These are phyloP conservation scores for Candida sp. DNA, from an alignment of 1,139 yeast species.

Conservation along the genomic window DNA sequence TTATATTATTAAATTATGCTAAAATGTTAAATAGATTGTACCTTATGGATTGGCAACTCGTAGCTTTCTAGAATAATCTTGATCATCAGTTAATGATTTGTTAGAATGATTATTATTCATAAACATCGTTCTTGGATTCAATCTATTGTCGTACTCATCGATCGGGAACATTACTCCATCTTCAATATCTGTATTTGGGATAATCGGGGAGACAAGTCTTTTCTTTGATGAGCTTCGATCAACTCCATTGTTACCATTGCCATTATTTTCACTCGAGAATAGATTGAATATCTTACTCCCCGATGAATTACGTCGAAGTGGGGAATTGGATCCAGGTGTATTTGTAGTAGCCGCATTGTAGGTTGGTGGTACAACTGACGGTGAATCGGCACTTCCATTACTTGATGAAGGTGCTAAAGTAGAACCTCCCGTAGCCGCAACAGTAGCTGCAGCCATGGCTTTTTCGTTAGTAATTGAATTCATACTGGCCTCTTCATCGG, in stretches of 20 bases:
- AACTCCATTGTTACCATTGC: slow-evolving; percentile 17
- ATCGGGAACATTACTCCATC: slow-evolving; percentile 31
- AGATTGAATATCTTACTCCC: slow-evolving; percentile 31
- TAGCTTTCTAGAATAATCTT: slow-evolving; percentile 68
- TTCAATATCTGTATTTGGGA: slow-evolving; percentile 3
- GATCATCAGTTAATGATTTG: slow-evolving; percentile 67
- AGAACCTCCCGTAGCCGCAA: slow-evolving; percentile 3
- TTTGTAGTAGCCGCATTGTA: slow-evolving; percentile 8
- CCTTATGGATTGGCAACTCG: slow-evolving; percentile 61
- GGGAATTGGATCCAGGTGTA: slow-evolving; percentile 10
- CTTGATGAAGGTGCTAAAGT: not conserved
- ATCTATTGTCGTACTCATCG: slow-evolving; percentile 62
- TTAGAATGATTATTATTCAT: slow-evolving; percentile 54
- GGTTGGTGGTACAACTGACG: slow-evolving; percentile 7
- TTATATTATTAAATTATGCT: too few relatives aligned
- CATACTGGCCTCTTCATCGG: slow-evolving; percentile 40
- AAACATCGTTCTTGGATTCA: slow-evolving; percentile 67
- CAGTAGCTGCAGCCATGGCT: slow-evolving; percentile 10
- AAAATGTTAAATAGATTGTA: too few relatives aligned
- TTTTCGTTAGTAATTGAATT: slow-evolving; percentile 18
- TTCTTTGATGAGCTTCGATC: slow-evolving; percentile 33
- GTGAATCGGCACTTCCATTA: slow-evolving; percentile 1
- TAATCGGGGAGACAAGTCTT: slow-evolving; percentile 17
- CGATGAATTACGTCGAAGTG: slow-evolving; percentile 31
- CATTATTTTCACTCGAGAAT: slow-evolving; percentile 20